phyloP scores from a whole-genome alignment of 345 rosid genomes.

The Acer yangbiense region DNA sequence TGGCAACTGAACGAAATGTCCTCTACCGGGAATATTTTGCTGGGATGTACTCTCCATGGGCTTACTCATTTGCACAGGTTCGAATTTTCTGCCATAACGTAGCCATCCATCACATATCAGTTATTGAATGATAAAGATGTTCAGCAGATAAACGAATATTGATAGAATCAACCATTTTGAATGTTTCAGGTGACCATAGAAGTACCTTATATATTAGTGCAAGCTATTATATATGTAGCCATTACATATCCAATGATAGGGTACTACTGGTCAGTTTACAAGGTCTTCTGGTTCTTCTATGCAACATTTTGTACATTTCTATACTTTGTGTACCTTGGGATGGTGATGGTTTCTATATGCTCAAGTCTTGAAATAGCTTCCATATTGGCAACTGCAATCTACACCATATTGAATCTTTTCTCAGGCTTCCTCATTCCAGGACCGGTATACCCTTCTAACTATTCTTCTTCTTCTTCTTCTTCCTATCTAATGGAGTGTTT shows the following conservation, averaged over 20 bases:
- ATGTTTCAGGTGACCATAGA: constrained; percentile 17
- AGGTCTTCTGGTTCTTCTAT: constrained; percentile 25
- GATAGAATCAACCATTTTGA: not conserved
- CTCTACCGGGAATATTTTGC: constrained; percentile 15
- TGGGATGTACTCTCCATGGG: constrained; percentile 17
- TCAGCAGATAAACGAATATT: too few species aligned
- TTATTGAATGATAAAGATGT: not conserved
- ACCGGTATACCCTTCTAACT: constrained; percentile 11
- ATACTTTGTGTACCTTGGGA: constrained; percentile 26
- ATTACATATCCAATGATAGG: constrained; percentile 2
- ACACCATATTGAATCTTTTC: constrained; percentile 26
- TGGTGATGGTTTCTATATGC: constrained; percentile 25
- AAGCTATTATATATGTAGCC: constrained; percentile 4
- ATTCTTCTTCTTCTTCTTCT: not conserved
- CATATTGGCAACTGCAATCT: constrained; percentile 20
- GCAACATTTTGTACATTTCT: constrained; percentile 25
- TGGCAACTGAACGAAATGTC: constrained; percentile 12
- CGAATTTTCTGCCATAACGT: not conserved
- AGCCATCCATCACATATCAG: too few species aligned
- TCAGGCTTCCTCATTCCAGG: constrained; percentile 30
- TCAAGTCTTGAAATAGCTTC: constrained; percentile 21
- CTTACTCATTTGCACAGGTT: constrained; percentile 19
- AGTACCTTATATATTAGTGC: constrained; percentile 21
- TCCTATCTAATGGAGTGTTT: too few species aligned
- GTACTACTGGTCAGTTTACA: constrained; percentile 12